Percentiles rank a stretch among this genome's conserved stretches.
Evolutionary conservation across 345 rosid genomes (phyloP).

Genomic region (Stellera chamaejasme): DNA sequence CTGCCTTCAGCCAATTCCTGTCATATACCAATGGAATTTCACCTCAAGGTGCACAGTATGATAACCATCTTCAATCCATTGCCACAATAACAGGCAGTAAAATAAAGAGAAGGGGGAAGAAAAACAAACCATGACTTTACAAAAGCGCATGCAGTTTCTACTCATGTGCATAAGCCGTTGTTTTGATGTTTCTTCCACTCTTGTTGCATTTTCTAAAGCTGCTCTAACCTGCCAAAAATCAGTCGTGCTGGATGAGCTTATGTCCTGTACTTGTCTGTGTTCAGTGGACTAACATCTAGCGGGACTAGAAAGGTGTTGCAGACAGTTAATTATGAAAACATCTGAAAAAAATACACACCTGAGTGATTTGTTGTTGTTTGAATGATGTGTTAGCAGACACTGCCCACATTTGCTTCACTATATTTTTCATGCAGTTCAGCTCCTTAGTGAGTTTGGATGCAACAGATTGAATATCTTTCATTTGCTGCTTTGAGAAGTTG

Average conservation of each 20-base stretch:
- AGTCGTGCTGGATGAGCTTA: not conserved
- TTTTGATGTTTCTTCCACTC: constrained; percentile 52
- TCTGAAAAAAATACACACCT: not conserved
- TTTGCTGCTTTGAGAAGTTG: constrained; percentile 66
- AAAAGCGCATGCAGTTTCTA: constrained; percentile 72
- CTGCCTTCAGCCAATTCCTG: constrained; percentile 44
- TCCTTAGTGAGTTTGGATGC: constrained; percentile 55
- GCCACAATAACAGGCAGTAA: too few relatives aligned
- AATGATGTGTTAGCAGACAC: constrained; percentile 20
- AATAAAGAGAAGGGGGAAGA: not conserved
- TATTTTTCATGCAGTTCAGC: constrained; percentile 52
- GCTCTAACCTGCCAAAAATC: constrained; percentile 34
- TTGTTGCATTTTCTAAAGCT: constrained; percentile 44
- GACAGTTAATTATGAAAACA: not conserved
- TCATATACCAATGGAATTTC: constrained; percentile 2
- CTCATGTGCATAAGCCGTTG: constrained; percentile 59
- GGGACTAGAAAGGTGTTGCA: too few relatives aligned
- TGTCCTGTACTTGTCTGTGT: too few relatives aligned
- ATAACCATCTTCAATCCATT: too few relatives aligned
- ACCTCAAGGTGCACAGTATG: too few relatives aligned
- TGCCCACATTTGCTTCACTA: constrained; percentile 41
- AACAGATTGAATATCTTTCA: constrained; percentile 52
- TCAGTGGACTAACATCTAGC: not conserved
- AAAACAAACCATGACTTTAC: constrained; percentile 76
- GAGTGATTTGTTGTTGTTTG: constrained; percentile 14